Evolutionary conservation across 23 red algal genomes (phyloP).

Genomic region (Gracilaria domingensis): DNA sequence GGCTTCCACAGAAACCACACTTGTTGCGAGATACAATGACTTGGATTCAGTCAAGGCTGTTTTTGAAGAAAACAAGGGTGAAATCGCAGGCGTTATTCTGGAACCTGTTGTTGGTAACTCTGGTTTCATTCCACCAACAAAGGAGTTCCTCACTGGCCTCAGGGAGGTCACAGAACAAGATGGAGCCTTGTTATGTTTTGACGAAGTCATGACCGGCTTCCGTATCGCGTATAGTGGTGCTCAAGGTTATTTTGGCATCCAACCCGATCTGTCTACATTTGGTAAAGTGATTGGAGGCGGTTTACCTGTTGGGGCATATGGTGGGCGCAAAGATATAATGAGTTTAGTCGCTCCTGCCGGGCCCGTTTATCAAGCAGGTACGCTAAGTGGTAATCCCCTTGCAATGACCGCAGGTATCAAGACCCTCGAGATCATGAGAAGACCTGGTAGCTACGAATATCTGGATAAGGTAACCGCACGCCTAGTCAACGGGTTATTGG

Average conservation of each 20-base stretch:
- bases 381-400: constrained; percentile 93
- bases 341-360: constrained; percentile 96
- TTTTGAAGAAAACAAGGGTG: constrained; percentile 81
- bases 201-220: constrained; percentile 99
- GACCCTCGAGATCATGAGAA: constrained; percentile 95
- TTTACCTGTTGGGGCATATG: constrained; percentile 96
- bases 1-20: constrained; percentile 86
- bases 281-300: constrained; percentile 99
- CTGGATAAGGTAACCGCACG: constrained; percentile 83
- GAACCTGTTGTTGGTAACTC: constrained; percentile 98
- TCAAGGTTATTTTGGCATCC: constrained; percentile 91
- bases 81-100: constrained; percentile 97
- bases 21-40: constrained; percentile 94
- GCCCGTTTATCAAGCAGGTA: constrained; percentile 98
- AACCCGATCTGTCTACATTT: constrained; percentile 97
- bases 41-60: constrained; percentile 82
- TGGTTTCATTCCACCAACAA: constrained; percentile 91
- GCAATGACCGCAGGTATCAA: constrained; percentile 99
- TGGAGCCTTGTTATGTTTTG: constrained; percentile 96
- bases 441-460: constrained; percentile 96
- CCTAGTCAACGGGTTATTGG: constrained; percentile 81
- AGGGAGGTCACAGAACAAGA: constrained; percentile 80
- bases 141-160: constrained; percentile 86
- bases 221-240: constrained; percentile 94
- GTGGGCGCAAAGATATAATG: constrained; percentile 98